These are phyloP conservation scores for Annulohypoxylon nitens DNA, from an alignment of 495 filamentous ascomycete species.

Conservation along the genomic window DNA sequence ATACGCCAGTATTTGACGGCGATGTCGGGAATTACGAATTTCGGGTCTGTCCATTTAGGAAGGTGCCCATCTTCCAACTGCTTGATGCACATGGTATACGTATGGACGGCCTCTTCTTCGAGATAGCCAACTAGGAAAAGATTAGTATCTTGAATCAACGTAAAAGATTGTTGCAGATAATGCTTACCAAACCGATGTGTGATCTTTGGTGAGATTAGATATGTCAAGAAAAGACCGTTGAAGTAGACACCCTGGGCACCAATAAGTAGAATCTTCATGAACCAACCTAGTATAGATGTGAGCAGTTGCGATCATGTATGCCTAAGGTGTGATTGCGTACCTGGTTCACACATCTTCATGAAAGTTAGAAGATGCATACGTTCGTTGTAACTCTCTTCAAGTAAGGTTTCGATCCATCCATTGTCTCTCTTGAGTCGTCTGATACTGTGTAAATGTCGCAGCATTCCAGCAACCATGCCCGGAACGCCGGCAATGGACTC, in stretches of 20 bases:
- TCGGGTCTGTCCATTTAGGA: slow-evolving; percentile 77
- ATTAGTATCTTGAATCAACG: slow-evolving; percentile 80
- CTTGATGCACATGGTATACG: slow-evolving; percentile 87
- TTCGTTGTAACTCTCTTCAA: slow-evolving; percentile 96
- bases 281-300: slow-evolving; percentile 68
- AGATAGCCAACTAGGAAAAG: slow-evolving; percentile 85
- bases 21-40: slow-evolving; percentile 85
- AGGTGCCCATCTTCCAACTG: slow-evolving; percentile 88
- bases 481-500: slow-evolving; percentile 96
- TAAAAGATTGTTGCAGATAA: slow-evolving; percentile 73
- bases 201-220: slow-evolving; percentile 88
- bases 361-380: slow-evolving; percentile 87
- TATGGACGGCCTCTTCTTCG: slow-evolving; percentile 96
- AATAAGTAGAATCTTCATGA: slow-evolving; percentile 90
- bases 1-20: slow-evolving; percentile 93
- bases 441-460: slow-evolving; percentile 86
- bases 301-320: slow-evolving; percentile 75
- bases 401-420: slow-evolving; percentile 96
- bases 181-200: slow-evolving; percentile 81
- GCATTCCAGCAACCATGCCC: slow-evolving; percentile 96
- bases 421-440: slow-evolving; percentile 91
- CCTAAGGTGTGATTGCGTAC: slow-evolving; percentile 44
- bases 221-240: slow-evolving; percentile 91
- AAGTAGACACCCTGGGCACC: slow-evolving; percentile 90
- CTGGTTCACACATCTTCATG: slow-evolving; percentile 91